Conservation (phyloP, 2,329 filamentous ascomycete genomes). For the Colletotrichum sp. region DNA sequence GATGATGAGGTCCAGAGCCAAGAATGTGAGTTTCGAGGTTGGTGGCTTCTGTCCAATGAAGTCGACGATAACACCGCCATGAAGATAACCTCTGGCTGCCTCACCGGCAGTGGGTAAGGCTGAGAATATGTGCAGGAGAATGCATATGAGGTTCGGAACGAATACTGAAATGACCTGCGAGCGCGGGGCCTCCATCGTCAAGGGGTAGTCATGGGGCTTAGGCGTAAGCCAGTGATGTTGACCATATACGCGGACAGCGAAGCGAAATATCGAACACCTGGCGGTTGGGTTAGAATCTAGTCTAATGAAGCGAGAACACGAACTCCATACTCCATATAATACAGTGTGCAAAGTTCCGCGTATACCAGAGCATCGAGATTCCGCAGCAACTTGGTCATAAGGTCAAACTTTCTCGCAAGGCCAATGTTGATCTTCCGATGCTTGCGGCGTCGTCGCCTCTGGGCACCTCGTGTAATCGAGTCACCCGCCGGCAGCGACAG, state of each 20-base stretch:
- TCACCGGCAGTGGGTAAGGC: slow-evolving; percentile 63
- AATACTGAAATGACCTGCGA: slow-evolving; percentile 64
- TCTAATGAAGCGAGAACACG: not conserved
- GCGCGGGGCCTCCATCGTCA: slow-evolving; percentile 60
- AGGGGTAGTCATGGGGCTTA: slow-evolving; percentile 60
- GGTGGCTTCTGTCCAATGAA: slow-evolving; percentile 72
- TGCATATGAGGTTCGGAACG: slow-evolving; percentile 64
- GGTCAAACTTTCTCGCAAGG: slow-evolving; percentile 63
- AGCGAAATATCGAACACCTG: slow-evolving; percentile 70
- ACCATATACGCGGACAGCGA: slow-evolving; percentile 61
- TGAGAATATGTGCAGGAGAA: slow-evolving; percentile 63
- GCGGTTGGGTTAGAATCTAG: slow-evolving; percentile 19
- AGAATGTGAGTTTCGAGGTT: slow-evolving; percentile 58
- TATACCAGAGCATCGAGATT: slow-evolving; percentile 69
- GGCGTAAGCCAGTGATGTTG: slow-evolving; percentile 71
- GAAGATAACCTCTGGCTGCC: slow-evolving; percentile 67
- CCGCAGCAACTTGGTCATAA: slow-evolving; percentile 64
- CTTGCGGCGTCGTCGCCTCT: slow-evolving; percentile 38
- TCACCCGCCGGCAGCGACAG: slow-evolving; percentile 7
- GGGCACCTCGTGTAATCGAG: slow-evolving; percentile 24
- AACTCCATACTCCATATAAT: slow-evolving; percentile 70
- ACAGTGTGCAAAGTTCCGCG: slow-evolving; percentile 68
- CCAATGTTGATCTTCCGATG: slow-evolving; percentile 44
- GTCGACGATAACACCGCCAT: slow-evolving; percentile 71
- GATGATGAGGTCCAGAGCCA: slow-evolving; percentile 62